Base-by-base conservation (phyloP, 805 yeast genomes). In the Kodamaea jinghongensis region DNA sequence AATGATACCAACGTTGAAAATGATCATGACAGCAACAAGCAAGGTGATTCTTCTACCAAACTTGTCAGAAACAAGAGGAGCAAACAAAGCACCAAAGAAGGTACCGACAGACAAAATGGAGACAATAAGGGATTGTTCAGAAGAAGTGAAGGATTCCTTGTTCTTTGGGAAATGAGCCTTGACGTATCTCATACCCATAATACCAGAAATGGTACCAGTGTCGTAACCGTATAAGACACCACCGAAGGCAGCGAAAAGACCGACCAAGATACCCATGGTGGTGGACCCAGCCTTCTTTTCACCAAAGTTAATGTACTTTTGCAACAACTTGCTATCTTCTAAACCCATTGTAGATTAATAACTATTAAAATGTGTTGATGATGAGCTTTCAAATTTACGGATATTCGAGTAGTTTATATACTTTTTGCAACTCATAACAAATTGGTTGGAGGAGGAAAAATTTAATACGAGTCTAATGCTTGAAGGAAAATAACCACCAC, bases 261-360 rank as follows among this genome's bases (percentile, higher is more conserved):
- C 70, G 17, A 66, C 67, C 35, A 61, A 48, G 53, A 65, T 62
- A 34, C 67, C 67, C 69, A 65, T 65, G 31, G 60, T 34, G 48
- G 70, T 56, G 39, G 70, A 65, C 12, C 71, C 79, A 38, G 73
- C 71, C 39, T 61, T 64, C 54, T 70, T 73, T 33, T 71, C 74
- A 28, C 73, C 77, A 16, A 68, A 61, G 33, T 71, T 67, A 52
- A 71, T 58, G 50, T 53, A 68, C 42, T 48, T 63, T 48, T 52
- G 55, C 31, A 61, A 42, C 28, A 64, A 42, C 31, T 49, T 46
- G 48, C 50, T 58, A 49, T 64, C 63, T 60, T 65, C 70, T 48
- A 66, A 58, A 49, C 70, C 70, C 72, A 66, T 66, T 31, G 27
- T 48, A 20, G 30, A 20, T 5, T 20, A 8, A 20, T 20, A 20